Evolutionary conservation across 2,329 filamentous ascomycete genomes (phyloP).

Genomic region (Claviceps africana): DNA sequence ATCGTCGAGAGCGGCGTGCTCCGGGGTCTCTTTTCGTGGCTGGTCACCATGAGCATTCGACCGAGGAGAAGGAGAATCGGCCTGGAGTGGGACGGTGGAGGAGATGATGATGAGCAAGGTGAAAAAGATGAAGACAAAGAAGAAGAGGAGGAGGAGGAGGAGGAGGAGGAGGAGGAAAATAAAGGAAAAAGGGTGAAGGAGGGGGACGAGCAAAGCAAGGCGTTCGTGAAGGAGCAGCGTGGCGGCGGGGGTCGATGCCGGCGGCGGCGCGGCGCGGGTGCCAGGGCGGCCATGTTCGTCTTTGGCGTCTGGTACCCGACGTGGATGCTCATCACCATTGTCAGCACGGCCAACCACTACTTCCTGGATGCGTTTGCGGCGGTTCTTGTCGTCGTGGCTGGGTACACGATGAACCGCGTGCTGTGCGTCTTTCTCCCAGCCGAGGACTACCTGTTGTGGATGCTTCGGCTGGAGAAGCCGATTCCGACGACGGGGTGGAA

Average conservation of each 20-base stretch:
- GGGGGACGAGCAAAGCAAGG: no score
- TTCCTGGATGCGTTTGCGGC: slow-evolving; percentile 53
- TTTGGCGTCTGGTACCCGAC: slow-evolving; percentile 37
- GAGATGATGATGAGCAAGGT: no score
- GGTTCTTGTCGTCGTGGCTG: slow-evolving; percentile 43
- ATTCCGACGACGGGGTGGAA: slow-evolving; percentile 28
- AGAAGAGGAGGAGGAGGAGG: slow-evolving; percentile 9
- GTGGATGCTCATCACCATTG: slow-evolving; percentile 40
- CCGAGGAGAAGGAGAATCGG: no score
- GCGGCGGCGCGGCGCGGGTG: slow-evolving; percentile 8
- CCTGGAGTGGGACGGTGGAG: no score
- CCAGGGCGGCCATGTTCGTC: slow-evolving; percentile 10
- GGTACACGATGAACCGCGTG: slow-evolving; percentile 36
- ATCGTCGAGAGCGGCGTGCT: no score
- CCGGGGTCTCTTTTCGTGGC: no score
- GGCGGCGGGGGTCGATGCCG: no score
- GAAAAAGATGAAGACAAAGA: slow-evolving; percentile 5
- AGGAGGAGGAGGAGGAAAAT: no score
- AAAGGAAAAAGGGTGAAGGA: no score
- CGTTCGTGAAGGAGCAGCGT: no score
- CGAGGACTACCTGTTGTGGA: slow-evolving; percentile 53
- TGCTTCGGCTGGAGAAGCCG: slow-evolving; percentile 49
- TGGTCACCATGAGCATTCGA: no score
- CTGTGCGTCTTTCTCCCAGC: slow-evolving; percentile 47
- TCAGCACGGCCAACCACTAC: slow-evolving; percentile 48